Evolutionary conservation across 495 filamentous ascomycete genomes (phyloP).

Genomic region (Friedmanniomyces endolithicus): DNA sequence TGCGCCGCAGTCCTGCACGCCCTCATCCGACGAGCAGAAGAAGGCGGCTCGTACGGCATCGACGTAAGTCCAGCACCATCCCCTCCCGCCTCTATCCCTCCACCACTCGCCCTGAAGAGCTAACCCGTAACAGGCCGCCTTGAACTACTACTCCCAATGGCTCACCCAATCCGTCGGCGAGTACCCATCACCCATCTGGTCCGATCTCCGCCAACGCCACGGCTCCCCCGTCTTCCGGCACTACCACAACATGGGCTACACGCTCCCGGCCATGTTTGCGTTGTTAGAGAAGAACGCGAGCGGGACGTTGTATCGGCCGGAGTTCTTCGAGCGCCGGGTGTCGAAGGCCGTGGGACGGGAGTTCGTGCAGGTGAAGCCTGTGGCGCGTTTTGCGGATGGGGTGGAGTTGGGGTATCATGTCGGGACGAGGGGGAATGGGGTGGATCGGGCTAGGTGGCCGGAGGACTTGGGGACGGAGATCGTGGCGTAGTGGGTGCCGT

Average conservation of each 20-base stretch:
- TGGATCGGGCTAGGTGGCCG: conserved; percentile 28
- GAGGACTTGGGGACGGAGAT: conserved; percentile 27
- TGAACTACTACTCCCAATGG: conserved; percentile 32
- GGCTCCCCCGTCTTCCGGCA: conserved; percentile 26
- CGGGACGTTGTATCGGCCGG: conserved; percentile 20
- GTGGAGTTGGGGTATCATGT: conserved; percentile 27
- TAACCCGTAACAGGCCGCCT: conserved; percentile 17
- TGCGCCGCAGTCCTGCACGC: conserved; percentile 22
- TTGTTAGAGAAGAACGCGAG: conserved; percentile 21
- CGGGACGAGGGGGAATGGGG: conserved; percentile 27
- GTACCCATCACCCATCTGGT: conserved; percentile 24
- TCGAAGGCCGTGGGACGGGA: conserved; percentile 18
- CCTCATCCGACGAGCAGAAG: conserved; percentile 20
- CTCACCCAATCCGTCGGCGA: conserved; percentile 26
- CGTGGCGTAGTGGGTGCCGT: conserved; percentile 14
- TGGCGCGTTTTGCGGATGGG: conserved; percentile 20
- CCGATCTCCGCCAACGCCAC: conserved; percentile 25
- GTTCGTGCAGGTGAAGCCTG: conserved; percentile 22
- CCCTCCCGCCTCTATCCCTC: background rate
- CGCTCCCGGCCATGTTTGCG: conserved; percentile 20
- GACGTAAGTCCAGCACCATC: conserved; percentile 28
- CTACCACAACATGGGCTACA: conserved; percentile 25
- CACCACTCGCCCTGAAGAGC: background rate
- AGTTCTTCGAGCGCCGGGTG: conserved; percentile 27
- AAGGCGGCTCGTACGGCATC: conserved; percentile 27